A percentile compares a stretch with the other conserved stretches of the same genome.
These are phyloP conservation scores for Teunomyces stri DNA, from an alignment of 805 yeast genomes.

Conservation along the genomic window DNA sequence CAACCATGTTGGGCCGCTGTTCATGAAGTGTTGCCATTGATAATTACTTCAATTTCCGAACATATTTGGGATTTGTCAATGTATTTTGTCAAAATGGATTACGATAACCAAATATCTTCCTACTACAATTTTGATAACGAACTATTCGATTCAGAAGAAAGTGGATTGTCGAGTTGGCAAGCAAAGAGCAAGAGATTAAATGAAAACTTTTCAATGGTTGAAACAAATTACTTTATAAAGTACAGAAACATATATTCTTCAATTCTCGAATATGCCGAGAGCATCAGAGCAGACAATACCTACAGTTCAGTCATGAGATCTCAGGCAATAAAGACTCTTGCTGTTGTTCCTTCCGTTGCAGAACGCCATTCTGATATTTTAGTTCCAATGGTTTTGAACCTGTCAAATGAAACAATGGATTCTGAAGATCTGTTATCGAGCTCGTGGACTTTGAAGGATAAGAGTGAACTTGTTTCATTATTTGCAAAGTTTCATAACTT, in stretches of 20 bases:
- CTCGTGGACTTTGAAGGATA: constrained; percentile 50
- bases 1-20: constrained; percentile 87
- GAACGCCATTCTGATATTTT: constrained; percentile 60
- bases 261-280: constrained; percentile 35
- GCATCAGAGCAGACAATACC: constrained; percentile 31
- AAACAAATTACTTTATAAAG: constrained; percentile 18
- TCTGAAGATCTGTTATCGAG: constrained; percentile 19
- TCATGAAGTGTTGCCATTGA: constrained; percentile 52
- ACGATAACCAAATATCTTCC: constrained; percentile 12
- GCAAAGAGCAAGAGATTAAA: constrained; percentile 47
- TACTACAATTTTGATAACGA: constrained; percentile 12
- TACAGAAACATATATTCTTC: constrained; percentile 36
- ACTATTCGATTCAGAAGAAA: constrained; percentile 7
- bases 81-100: constrained; percentile 28
- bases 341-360: constrained; percentile 60
- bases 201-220: constrained; percentile 33
- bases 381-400: constrained; percentile 54
- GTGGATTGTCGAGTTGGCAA: constrained; percentile 31
- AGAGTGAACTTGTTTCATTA: constrained; percentile 56
- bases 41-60: constrained; percentile 34
- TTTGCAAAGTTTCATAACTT: constrained; percentile 66
- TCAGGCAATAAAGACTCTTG: constrained; percentile 57
- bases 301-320: constrained; percentile 50
- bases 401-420: constrained; percentile 16
- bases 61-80: constrained; percentile 56